Evolutionary conservation across 805 yeast species (phyloP).

Genomic region (Candida chilensis): DNA sequence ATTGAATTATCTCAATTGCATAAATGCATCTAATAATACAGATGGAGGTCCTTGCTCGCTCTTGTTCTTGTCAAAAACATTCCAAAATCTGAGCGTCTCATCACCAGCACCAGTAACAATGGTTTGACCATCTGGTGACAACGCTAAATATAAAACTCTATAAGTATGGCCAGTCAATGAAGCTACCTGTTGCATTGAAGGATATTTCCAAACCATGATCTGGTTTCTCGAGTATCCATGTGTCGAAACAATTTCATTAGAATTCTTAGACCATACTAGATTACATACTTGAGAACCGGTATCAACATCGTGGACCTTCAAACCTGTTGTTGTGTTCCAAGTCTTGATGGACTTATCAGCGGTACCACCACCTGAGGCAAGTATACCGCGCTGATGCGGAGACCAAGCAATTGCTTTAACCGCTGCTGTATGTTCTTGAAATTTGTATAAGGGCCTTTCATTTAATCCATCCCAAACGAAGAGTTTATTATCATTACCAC

Average conservation of each 20-base stretch:
- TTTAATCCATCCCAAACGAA: slow-evolving; percentile 81
- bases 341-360: slow-evolving; percentile 84
- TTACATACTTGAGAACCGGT: slow-evolving; percentile 97
- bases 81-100: slow-evolving; percentile 94
- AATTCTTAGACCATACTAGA: slow-evolving; percentile 84
- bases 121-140: slow-evolving; percentile 94
- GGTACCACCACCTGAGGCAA: slow-evolving; percentile 97
- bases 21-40: slow-evolving; percentile 64
- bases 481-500: slow-evolving; percentile 88
- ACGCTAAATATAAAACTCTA: slow-evolving; percentile 79
- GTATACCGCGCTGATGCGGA: slow-evolving; percentile 88
- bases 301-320: slow-evolving; percentile 68
- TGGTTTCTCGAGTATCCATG: slow-evolving; percentile 93
- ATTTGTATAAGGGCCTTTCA: slow-evolving; percentile 59
- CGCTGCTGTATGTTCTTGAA: slow-evolving; percentile 86
- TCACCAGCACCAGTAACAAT: slow-evolving; percentile 98
- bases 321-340: slow-evolving; percentile 85
- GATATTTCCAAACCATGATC: slow-evolving; percentile 89
- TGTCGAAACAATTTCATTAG: slow-evolving; percentile 87
- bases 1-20: slow-evolving; percentile 62
- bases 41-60: slow-evolving; percentile 50
- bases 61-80: slow-evolving; percentile 75
- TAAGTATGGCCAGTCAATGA: slow-evolving; percentile 91
- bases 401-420: slow-evolving; percentile 97
- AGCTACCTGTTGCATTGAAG: slow-evolving; percentile 87